These are phyloP conservation scores for Fraxinus floribunda DNA, from an alignment of 305 asterid genomes.

Conservation along the genomic window DNA sequence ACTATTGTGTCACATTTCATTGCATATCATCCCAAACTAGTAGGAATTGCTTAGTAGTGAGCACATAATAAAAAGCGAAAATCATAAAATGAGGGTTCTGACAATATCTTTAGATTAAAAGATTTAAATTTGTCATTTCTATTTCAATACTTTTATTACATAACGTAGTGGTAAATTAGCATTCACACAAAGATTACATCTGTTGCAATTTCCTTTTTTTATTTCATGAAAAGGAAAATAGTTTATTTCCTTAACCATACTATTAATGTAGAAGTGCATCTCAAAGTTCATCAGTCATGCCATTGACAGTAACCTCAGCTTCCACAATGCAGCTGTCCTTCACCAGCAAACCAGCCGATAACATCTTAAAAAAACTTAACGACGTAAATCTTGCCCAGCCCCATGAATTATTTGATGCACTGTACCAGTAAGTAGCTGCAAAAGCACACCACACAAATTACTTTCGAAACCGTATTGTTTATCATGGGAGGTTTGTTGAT, in stretches of 20 bases:
- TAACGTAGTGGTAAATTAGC: background rate
- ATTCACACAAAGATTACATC: background rate
- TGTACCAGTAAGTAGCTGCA: too few species aligned
- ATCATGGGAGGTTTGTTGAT: background rate
- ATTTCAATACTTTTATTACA: background rate
- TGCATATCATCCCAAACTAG: background rate
- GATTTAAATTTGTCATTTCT: background rate
- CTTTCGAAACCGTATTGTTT: background rate
- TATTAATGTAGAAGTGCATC: background rate
- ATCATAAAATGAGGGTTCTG: background rate
- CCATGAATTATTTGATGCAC: too few species aligned
- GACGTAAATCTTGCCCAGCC: constrained; percentile 62
- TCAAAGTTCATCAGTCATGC: constrained; percentile 38
- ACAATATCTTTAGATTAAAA: background rate
- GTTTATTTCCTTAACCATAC: background rate
- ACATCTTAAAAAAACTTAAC: constrained; percentile 24
- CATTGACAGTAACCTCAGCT: constrained; percentile 58
- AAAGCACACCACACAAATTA: too few species aligned
- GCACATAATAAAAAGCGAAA: background rate
- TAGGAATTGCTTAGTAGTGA: background rate
- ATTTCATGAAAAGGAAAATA: background rate
- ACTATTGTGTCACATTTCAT: background rate
- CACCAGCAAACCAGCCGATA: constrained; percentile 34
- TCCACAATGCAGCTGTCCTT: constrained; percentile 48
- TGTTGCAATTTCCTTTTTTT: background rate